A percentile compares a stretch with the other conserved stretches of the same genome.
Evolutionary conservation across 192 early-diverging fungal species (phyloP).

Genomic region (Physocladia obscura): DNA sequence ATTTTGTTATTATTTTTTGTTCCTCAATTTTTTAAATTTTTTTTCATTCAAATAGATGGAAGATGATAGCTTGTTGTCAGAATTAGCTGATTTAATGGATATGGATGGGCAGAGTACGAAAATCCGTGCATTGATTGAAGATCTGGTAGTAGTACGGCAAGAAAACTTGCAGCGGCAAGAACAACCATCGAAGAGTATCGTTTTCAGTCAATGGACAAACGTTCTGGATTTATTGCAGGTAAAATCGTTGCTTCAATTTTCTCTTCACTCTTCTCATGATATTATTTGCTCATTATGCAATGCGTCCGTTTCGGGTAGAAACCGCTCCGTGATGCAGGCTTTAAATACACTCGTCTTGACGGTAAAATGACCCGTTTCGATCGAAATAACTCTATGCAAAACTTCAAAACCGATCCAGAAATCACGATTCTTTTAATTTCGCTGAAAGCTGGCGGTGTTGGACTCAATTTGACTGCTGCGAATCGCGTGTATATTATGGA

Average conservation of each 20-base stretch:
- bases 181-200: constrained; percentile 67
- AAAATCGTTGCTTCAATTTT: background rate
- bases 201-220: constrained; percentile 93
- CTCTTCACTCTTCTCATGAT: background rate
- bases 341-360: constrained; percentile 47
- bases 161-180: constrained; percentile 17
- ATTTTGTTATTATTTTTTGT: background rate
- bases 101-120: constrained; percentile 43
- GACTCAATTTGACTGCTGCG: constrained; percentile 56
- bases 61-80: constrained; percentile 29
- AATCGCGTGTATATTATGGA: constrained; percentile 54
- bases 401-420: constrained; percentile 57
- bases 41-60: constrained; percentile 24
- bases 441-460: constrained; percentile 63
- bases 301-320: background rate
- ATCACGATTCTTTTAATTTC: constrained; percentile 54
- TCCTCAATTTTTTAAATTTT: background rate
- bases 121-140: constrained; percentile 38
- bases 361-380: constrained; percentile 56
- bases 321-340: constrained; percentile 28
- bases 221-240: constrained; percentile 48
- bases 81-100: constrained; percentile 30
- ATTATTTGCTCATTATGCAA: background rate
- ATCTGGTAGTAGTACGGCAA: constrained; percentile 31
- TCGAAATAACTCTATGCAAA: constrained; percentile 54